Conservation (phyloP, 768 basidiomycete genomes). For the Mycena polygramma region DNA sequence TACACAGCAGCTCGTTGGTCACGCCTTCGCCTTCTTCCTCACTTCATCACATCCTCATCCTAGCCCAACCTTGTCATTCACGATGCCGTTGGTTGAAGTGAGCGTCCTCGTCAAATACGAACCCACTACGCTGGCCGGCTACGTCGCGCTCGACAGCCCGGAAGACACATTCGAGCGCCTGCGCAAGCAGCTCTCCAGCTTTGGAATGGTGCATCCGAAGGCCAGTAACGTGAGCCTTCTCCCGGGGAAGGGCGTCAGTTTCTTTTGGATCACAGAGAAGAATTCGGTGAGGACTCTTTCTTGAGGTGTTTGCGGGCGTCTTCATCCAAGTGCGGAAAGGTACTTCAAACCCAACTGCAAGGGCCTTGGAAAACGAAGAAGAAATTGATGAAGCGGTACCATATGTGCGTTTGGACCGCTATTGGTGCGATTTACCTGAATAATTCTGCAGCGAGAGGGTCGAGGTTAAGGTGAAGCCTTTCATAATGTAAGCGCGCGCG, state of each 20-base stretch:
- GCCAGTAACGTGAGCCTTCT: conserved; percentile 8
- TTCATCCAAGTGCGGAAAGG: no score
- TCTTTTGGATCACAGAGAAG: conserved; percentile 21
- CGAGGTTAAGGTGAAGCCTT: conserved; percentile 14
- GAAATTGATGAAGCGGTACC: neutral
- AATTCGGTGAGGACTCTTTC: conserved; percentile 7
- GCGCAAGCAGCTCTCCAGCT: conserved; percentile 17
- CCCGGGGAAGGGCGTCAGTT: neutral
- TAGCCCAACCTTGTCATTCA: conserved; percentile 7
- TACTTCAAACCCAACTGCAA: no score
- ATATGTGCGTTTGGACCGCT: conserved; percentile 2
- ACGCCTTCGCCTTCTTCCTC: no score
- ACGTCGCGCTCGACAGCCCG: neutral
- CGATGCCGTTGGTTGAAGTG: neutral
- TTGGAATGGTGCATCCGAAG: conserved; percentile 29
- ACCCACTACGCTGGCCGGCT: neutral
- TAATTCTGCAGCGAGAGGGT: neutral
- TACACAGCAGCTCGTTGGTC: no score
- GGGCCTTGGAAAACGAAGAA: no score
- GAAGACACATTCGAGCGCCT: conserved; percentile 1
- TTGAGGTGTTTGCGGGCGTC: neutral
- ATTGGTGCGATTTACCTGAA: neutral
- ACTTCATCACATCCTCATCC: neutral
- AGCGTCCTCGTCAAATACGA: conserved; percentile 11
- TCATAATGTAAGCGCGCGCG: neutral